Percentiles rank a stretch among this genome's conserved stretches.
Conservation (phyloP, 306 rosid genomes). For the Cucumis cinereus region DNA sequence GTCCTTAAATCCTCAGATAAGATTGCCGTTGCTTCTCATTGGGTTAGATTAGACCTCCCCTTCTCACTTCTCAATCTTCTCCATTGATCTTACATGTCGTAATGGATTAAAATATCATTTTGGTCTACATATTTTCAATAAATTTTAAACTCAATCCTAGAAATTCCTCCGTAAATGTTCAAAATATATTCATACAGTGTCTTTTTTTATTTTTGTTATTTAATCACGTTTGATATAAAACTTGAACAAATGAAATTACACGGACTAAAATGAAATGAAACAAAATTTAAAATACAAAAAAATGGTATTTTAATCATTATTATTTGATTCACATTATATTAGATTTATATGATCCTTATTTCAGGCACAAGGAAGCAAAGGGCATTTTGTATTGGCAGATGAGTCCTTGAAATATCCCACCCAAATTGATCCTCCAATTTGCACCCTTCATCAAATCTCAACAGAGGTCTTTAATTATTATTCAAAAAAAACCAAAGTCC, state of each 20-base stretch:
- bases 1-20: neutral
- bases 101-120: too few species aligned
- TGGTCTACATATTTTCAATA: too few species aligned
- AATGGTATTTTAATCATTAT: neutral
- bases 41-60: neutral
- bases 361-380: neutral
- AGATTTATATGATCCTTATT: neutral
- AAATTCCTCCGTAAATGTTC: too few species aligned
- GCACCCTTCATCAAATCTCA: conserved; percentile 1
- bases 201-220: too few species aligned
- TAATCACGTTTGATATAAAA: too few species aligned
- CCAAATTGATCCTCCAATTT: neutral
- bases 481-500: neutral
- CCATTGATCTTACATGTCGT: neutral
- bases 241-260: too few species aligned
- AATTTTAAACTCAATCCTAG: too few species aligned
- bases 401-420: neutral
- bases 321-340: neutral
- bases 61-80: neutral
- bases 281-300: too few species aligned
- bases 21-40: neutral
- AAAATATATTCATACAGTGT: too few species aligned
- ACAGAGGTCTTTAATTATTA: neutral
- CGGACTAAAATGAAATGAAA: too few species aligned
- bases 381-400: neutral